Conservation (phyloP, 257 asterid genomes). For the Pogostemon cablin region DNA sequence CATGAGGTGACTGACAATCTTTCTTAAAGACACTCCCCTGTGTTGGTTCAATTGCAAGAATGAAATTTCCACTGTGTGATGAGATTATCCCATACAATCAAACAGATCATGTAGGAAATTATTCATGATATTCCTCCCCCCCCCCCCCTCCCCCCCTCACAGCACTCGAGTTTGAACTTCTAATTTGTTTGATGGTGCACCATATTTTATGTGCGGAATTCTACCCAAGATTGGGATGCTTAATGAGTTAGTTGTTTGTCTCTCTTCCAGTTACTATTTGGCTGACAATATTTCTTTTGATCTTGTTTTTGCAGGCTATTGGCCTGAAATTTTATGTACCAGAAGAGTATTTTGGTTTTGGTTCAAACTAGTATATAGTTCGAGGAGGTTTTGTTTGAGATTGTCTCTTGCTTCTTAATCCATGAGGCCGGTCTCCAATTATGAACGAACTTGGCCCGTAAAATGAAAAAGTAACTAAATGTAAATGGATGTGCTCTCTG, state of each 20-base stretch:
- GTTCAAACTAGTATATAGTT: conserved; percentile 30
- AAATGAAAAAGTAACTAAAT: too few relatives aligned
- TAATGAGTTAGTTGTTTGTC: neutral
- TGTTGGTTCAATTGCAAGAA: too few relatives aligned
- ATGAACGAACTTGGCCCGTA: too few relatives aligned
- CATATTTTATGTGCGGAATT: neutral
- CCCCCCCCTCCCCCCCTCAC: too few relatives aligned
- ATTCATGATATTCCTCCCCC: neutral
- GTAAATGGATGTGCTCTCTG: too few relatives aligned
- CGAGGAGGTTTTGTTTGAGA: too few relatives aligned
- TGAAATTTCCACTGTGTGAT: neutral
- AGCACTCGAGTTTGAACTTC: neutral
- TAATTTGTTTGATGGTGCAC: neutral
- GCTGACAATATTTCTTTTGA: neutral
- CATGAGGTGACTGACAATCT: too few relatives aligned
- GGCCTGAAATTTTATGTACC: conserved; percentile 80
- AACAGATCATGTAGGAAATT: neutral
- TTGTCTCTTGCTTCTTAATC: too few relatives aligned
- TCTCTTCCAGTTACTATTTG: conserved; percentile 9
- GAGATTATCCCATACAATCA: neutral
- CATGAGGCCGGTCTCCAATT: too few relatives aligned
- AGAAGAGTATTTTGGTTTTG: conserved; percentile 46
- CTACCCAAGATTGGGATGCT: neutral
- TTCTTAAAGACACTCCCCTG: too few relatives aligned
- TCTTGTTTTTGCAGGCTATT: conserved; percentile 59